These are phyloP conservation scores for Bertia moriformis DNA, from an alignment of 2,329 filamentous ascomycete genomes.

Conservation along the genomic window DNA sequence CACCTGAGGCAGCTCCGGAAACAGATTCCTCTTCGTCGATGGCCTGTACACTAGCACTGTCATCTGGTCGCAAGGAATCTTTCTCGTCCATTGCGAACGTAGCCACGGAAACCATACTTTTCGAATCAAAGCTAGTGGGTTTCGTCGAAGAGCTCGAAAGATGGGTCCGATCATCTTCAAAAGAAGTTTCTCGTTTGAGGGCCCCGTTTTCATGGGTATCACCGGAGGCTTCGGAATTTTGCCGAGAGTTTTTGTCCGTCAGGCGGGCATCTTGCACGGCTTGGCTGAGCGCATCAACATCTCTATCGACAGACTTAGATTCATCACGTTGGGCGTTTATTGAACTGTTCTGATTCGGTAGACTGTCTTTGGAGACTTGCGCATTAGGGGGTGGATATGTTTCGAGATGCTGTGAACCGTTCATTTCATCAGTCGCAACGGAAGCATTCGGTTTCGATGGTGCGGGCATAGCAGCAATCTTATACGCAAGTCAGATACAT, in stretches of 20 bases:
- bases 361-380: too few relatives aligned
- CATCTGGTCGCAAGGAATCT: slow-evolving; percentile 50
- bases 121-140: slow-evolving; percentile 48
- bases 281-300: background rate
- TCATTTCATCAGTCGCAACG: too few relatives aligned
- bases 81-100: slow-evolving; percentile 56
- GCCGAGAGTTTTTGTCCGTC: background rate
- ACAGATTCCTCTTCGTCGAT: slow-evolving; percentile 48
- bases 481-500: background rate
- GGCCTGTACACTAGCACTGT: slow-evolving; percentile 51
- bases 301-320: background rate
- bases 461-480: background rate
- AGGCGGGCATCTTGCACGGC: background rate
- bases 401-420: too few relatives aligned
- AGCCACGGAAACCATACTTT: slow-evolving; percentile 48
- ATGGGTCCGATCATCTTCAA: slow-evolving; percentile 17
- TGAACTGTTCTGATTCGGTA: too few relatives aligned
- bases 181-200: slow-evolving; percentile 16
- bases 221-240: background rate
- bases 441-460: background rate
- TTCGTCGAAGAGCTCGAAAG: slow-evolving; percentile 22
- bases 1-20: slow-evolving; percentile 34
- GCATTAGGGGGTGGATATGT: too few relatives aligned
- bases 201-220: background rate
- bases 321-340: too few relatives aligned